Conservation (phyloP, 495 filamentous ascomycete species). For the Tuber magnatum region DNA sequence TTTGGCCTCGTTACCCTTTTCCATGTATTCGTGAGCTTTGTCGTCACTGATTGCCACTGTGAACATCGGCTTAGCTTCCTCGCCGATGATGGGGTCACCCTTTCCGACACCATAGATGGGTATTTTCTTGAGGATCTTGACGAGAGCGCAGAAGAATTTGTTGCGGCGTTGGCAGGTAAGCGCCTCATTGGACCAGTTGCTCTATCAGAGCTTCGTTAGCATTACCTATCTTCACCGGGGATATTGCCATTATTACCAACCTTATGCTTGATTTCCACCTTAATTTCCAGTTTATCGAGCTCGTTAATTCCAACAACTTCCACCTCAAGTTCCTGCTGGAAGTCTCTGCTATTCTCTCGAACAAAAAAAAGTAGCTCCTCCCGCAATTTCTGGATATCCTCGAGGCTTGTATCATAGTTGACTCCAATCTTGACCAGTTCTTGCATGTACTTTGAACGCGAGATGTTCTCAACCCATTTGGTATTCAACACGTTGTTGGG, state of each 20-base stretch:
- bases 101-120: constrained; percentile 79
- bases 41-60: constrained; percentile 63
- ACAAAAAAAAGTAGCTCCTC: constrained; percentile 79
- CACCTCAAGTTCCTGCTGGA: constrained; percentile 74
- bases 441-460: constrained; percentile 81
- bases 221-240: background rate
- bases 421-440: constrained; percentile 74
- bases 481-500: constrained; percentile 88
- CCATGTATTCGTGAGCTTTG: constrained; percentile 54
- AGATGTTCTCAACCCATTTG: constrained; percentile 87
- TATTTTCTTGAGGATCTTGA: constrained; percentile 74
- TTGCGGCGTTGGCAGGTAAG: constrained; percentile 75
- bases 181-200: constrained; percentile 90
- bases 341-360: constrained; percentile 82
- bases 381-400: constrained; percentile 75
- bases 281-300: constrained; percentile 79
- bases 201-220: constrained; percentile 30
- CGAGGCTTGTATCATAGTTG: constrained; percentile 74
- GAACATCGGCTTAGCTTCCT: constrained; percentile 62
- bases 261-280: constrained; percentile 80
- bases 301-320: constrained; percentile 72
- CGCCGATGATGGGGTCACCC: constrained; percentile 60
- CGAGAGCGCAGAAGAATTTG: constrained; percentile 94
- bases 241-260: background rate
- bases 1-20: constrained; percentile 55